These are phyloP conservation scores for Carallia pectinifolia DNA, from an alignment of 345 rosid species.

Conservation along the genomic window DNA sequence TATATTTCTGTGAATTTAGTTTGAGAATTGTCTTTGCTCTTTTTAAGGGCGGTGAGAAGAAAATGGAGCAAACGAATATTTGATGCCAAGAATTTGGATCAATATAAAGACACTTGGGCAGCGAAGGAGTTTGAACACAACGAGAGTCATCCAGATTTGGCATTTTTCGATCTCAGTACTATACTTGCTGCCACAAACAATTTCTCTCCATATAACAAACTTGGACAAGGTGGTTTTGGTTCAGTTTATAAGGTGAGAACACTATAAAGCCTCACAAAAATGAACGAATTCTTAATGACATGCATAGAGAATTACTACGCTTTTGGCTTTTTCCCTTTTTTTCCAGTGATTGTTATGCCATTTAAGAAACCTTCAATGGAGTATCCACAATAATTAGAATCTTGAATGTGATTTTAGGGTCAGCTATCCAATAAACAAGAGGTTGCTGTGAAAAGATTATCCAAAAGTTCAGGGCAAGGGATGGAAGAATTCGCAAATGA, in stretches of 20 bases:
- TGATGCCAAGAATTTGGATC: not conserved
- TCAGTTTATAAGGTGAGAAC: constrained; percentile 37
- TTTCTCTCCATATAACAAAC: constrained; percentile 34
- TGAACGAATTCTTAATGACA: not conserved
- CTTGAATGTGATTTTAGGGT: constrained; percentile 42
- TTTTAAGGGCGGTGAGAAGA: constrained; percentile 1
- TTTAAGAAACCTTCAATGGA: not conserved
- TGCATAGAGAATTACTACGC: no score
- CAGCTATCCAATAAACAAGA: constrained; percentile 55
- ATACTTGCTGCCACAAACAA: constrained; percentile 33
- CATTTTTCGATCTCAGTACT: constrained; percentile 25
- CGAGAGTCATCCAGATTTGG: constrained; percentile 11
- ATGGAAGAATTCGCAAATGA: constrained; percentile 65
- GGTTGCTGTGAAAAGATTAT: constrained; percentile 71
- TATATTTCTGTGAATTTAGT: not conserved
- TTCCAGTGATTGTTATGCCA: not conserved
- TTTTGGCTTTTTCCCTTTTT: no score
- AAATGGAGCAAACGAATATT: not conserved
- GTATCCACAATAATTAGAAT: not conserved
- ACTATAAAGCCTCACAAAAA: not conserved
- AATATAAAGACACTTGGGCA: not conserved
- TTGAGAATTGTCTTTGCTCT: not conserved
- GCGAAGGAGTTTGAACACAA: not conserved
- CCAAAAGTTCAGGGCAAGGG: constrained; percentile 66
- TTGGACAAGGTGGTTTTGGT: constrained; percentile 47